These are phyloP conservation scores for Podospora pseudoanserina DNA, from an alignment of 495 filamentous ascomycete species.

Conservation along the genomic window DNA sequence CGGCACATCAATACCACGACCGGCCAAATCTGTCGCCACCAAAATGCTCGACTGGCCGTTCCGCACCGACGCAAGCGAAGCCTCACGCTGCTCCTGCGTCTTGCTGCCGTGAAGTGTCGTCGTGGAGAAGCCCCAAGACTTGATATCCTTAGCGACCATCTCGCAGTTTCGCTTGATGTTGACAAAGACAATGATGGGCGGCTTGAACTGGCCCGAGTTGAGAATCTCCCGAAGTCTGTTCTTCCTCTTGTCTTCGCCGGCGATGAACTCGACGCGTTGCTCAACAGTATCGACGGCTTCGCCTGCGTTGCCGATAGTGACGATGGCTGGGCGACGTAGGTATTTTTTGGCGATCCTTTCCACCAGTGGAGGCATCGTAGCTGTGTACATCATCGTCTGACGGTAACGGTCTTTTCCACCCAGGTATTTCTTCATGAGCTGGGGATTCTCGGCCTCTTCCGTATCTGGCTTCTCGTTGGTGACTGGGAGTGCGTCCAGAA, in stretches of 20 bases:
- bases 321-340: constrained; percentile 86
- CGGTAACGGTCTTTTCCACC: constrained; percentile 84
- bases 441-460: constrained; percentile 85
- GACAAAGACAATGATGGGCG: constrained; percentile 98
- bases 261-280: constrained; percentile 90
- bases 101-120: constrained; percentile 94
- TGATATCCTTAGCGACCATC: constrained; percentile 91
- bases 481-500: constrained; percentile 94
- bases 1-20: constrained; percentile 95
- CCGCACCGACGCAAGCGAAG: constrained; percentile 82
- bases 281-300: constrained; percentile 99
- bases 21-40: constrained; percentile 96
- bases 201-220: constrained; percentile 74
- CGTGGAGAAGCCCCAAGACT: constrained; percentile 84
- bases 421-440: constrained; percentile 77
- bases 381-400: constrained; percentile 99
- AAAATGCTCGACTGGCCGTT: constrained; percentile 77
- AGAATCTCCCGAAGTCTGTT: constrained; percentile 92
- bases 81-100: constrained; percentile 96
- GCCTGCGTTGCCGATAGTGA: constrained; percentile 90
- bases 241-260: constrained; percentile 95
- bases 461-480: constrained; percentile 94
- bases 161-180: constrained; percentile 99
- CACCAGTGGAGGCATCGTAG: constrained; percentile 91
- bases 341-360: constrained; percentile 97